These are phyloP conservation scores for Cetradonia linearis DNA, from an alignment of 495 filamentous ascomycete genomes.

Conservation along the genomic window DNA sequence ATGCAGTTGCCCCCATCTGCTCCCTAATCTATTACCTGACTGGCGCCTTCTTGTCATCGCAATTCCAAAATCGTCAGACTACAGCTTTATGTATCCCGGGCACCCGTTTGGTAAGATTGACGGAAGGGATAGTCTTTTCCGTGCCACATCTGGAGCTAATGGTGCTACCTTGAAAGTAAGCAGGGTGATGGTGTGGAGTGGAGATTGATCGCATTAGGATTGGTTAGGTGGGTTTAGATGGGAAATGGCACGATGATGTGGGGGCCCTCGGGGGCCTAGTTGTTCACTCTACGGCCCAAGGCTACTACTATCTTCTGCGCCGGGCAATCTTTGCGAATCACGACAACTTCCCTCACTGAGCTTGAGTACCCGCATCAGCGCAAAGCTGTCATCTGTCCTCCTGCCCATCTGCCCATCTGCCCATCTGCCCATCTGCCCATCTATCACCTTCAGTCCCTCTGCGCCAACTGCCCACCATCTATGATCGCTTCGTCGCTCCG, in stretches of 20 bases:
- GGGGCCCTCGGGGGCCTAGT: not conserved
- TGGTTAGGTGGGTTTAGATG: not conserved
- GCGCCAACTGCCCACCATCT: too few relatives aligned
- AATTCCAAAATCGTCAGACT: slow-evolving; percentile 9
- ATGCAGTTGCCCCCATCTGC: not conserved
- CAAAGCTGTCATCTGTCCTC: slow-evolving; percentile 7
- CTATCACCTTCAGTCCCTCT: too few relatives aligned
- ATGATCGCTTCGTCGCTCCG: too few relatives aligned
- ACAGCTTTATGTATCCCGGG: slow-evolving; percentile 4
- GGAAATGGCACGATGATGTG: not conserved
- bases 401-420: not conserved
- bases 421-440: not conserved
- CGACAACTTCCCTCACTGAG: not conserved
- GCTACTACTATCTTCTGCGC: slow-evolving; percentile 12
- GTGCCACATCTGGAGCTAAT: not conserved
- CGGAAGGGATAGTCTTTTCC: not conserved
- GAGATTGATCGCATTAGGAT: not conserved
- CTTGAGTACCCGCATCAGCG: slow-evolving; percentile 2
- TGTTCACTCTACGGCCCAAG: slow-evolving; percentile 2
- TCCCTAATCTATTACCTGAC: not conserved
- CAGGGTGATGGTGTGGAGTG: not conserved
- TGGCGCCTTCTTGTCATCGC: slow-evolving; percentile 5
- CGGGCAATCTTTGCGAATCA: slow-evolving; percentile 8
- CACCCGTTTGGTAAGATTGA: not conserved
- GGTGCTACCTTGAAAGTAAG: not conserved